Evolutionary conservation across 148 eudicot species (phyloP).

Genomic region (Euryodendron excelsum): DNA sequence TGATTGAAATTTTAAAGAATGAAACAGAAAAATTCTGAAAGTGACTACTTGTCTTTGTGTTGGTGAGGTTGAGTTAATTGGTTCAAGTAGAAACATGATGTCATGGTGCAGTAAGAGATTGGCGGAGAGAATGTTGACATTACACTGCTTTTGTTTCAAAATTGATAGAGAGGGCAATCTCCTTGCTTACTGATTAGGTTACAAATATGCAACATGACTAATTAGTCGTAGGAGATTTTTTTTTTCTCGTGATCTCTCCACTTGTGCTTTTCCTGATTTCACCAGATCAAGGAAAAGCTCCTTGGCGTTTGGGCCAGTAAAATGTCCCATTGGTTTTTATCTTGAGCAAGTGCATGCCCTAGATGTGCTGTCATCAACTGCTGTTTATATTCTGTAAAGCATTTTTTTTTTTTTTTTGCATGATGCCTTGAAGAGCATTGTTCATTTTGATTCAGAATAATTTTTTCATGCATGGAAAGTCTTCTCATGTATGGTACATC

Average conservation of each 20-base stretch:
- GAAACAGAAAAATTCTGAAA: not conserved
- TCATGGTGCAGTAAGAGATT: not conserved
- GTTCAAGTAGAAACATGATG: not conserved
- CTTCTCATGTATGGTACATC: not conserved
- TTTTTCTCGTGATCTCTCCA: not conserved
- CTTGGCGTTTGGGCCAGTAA: too few relatives aligned
- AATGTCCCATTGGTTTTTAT: too few relatives aligned
- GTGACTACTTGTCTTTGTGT: not conserved
- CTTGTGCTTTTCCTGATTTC: not conserved
- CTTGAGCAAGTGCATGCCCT: not conserved
- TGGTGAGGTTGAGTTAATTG: not conserved
- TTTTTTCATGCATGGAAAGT: not conserved
- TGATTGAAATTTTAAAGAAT: not conserved
- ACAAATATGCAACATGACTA: not conserved
- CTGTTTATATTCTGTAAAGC: not conserved
- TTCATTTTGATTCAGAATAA: not conserved
- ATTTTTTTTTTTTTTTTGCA: not conserved
- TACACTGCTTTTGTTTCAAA: not conserved
- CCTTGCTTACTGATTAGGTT: conserved; percentile 7
- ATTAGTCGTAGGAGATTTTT: not conserved
- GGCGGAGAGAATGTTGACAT: not conserved
- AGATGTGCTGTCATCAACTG: not conserved
- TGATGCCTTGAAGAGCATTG: not conserved
- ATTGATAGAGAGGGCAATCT: not conserved
- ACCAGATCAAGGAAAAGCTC: not conserved